phyloP scores from a whole-genome alignment of 768 basidiomycete species.

The Lactarius pseudohatsudake region DNA sequence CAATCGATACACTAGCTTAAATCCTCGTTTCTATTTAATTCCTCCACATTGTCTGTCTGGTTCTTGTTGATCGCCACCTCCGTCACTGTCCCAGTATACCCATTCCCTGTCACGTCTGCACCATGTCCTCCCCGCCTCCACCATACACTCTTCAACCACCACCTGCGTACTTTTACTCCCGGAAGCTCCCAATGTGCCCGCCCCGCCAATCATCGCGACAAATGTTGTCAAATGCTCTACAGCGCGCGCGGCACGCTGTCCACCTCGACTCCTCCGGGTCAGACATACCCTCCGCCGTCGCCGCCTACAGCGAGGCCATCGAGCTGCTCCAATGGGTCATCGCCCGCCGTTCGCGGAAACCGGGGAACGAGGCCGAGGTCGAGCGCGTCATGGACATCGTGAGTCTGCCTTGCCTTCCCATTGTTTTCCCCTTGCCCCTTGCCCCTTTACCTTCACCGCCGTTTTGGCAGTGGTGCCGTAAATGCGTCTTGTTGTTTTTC shows the following conservation, averaged over 20 bases:
- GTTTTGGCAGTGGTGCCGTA: background rate
- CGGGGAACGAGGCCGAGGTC: conserved; percentile 6
- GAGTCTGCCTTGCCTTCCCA: background rate
- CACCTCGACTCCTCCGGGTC: conserved; percentile 1
- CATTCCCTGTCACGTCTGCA: too few relatives aligned
- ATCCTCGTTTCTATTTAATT: background rate
- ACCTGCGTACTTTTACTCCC: background rate
- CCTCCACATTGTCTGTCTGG: background rate
- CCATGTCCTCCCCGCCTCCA: conserved; percentile 6
- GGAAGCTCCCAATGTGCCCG: background rate
- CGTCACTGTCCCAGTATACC: background rate
- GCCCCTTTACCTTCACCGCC: background rate
- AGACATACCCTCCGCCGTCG: conserved; percentile 6
- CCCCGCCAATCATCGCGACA: conserved; percentile 8
- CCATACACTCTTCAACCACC: background rate
- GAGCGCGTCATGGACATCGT: conserved; percentile 18
- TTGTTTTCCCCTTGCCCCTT: background rate
- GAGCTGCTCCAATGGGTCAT: conserved; percentile 45
- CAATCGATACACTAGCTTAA: background rate
- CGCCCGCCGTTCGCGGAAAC: conserved; percentile 2
- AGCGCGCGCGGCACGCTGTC: conserved; percentile 18
- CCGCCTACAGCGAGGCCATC: conserved; percentile 25
- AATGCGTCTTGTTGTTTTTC: background rate
- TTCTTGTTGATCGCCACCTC: background rate
- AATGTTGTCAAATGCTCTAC: conserved; percentile 5